Evolutionary conservation across 2,329 filamentous ascomycete genomes (phyloP).

Genomic region (Fusarium brachygibbosum): DNA sequence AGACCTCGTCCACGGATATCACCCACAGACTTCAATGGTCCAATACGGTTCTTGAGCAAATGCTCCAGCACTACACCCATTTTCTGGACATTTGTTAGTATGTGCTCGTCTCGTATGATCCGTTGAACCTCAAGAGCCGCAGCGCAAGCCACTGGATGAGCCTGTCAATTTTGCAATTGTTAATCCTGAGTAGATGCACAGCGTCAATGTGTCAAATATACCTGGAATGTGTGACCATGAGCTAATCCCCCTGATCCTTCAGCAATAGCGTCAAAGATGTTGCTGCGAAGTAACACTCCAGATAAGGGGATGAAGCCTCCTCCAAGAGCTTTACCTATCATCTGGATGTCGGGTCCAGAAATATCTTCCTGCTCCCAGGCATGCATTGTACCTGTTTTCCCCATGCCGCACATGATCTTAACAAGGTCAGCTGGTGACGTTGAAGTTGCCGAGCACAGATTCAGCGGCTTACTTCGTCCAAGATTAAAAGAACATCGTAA

Average conservation of each 20-base stretch:
- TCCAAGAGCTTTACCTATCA: slow-evolving; percentile 35
- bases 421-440: background rate
- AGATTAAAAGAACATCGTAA: background rate
- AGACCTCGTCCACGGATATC: slow-evolving; percentile 14
- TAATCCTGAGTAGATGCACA: background rate
- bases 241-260: background rate
- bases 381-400: slow-evolving; percentile 40
- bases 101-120: slow-evolving; percentile 3
- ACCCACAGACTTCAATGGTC: background rate
- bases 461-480: slow-evolving; percentile 1
- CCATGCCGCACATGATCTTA: slow-evolving; percentile 47
- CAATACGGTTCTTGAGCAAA: background rate
- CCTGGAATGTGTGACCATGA: slow-evolving; percentile 13
- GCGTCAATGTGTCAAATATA: background rate
- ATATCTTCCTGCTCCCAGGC: slow-evolving; percentile 42
- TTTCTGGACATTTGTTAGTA: background rate
- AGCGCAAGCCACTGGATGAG: slow-evolving; percentile 11
- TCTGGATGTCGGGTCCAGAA: slow-evolving; percentile 37
- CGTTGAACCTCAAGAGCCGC: slow-evolving; percentile 4
- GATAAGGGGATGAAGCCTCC: slow-evolving; percentile 38
- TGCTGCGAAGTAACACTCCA: slow-evolving; percentile 11
- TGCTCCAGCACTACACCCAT: background rate
- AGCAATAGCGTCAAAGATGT: slow-evolving; percentile 3
- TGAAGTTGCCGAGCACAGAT: too few relatives aligned
- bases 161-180: background rate